These are phyloP conservation scores for Cladosporium sp. DNA, from an alignment of 2,329 filamentous ascomycete species.

Conservation along the genomic window DNA sequence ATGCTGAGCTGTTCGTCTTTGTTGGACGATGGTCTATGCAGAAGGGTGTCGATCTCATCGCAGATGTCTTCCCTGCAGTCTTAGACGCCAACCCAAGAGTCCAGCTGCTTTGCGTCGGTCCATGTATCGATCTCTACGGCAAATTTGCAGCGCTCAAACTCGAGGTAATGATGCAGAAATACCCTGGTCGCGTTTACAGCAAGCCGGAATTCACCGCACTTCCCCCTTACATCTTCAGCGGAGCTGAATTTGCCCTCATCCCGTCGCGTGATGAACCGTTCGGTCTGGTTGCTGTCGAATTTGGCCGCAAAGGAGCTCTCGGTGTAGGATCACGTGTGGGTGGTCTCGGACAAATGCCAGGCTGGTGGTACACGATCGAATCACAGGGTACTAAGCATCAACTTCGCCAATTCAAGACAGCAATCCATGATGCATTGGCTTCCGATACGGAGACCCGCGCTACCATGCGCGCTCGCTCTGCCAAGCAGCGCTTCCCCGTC, in stretches of 20 bases:
- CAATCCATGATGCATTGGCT: constrained; percentile 57
- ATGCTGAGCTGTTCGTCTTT: constrained; percentile 63
- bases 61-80: constrained; percentile 62
- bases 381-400: constrained; percentile 60
- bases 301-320: constrained; percentile 63
- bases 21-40: constrained; percentile 67
- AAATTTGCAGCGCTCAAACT: constrained; percentile 65
- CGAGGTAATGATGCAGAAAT: constrained; percentile 59
- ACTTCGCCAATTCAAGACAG: constrained; percentile 60
- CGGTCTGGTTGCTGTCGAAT: constrained; percentile 64
- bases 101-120: constrained; percentile 61
- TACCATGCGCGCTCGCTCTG: constrained; percentile 61
- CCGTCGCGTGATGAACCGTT: constrained; percentile 67
- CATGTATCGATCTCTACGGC: constrained; percentile 65
- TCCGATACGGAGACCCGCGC: constrained; percentile 54
- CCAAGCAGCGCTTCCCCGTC: constrained; percentile 63
- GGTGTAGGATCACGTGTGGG: constrained; percentile 64
- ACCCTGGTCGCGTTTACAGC: constrained; percentile 62
- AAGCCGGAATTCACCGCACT: constrained; percentile 64
- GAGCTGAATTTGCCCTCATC: constrained; percentile 64
- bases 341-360: constrained; percentile 65
- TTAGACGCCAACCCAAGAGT: constrained; percentile 57
- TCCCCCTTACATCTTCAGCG: constrained; percentile 62
- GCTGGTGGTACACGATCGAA: constrained; percentile 68
- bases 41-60: constrained; percentile 65